Evolutionary conservation across 1,139 yeast genomes (phyloP), one percentile per base, ranked within the genome.

Genomic region (Geotrichum cucujoidarum): DNA sequence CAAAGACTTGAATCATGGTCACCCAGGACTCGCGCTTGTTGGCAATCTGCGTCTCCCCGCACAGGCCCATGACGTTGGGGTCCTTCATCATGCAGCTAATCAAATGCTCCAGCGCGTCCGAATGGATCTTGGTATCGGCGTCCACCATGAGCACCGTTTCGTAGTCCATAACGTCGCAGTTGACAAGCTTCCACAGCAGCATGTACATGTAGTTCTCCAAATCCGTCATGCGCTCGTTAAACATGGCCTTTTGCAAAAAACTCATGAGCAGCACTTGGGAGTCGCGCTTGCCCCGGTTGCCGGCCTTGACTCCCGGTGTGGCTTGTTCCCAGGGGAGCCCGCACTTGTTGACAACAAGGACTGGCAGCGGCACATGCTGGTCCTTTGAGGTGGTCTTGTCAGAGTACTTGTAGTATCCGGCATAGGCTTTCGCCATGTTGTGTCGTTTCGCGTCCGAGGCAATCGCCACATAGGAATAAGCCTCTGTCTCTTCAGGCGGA

Each of bases 341-440:
- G 36, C 58, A 53, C 51, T 65, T 65, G 34, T 63, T 60, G 16
- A 65, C 57, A 24, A 63, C 64, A 24, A 65, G 57, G 57, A 63
- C 63, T 8, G 68, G 68, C 10, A 64, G 62, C 56, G 88, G 75
- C 64, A 84, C 94, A 61, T 84, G 94, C 51, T 47, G 40, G 1
- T 41, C 47, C 13, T 21, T 33, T 10, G 34, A 39, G 4, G 81
- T 80, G 55, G 81, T 87, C 3, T 70, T 68, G 50, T 43, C 61
- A 47, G 42, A 52, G 48, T 45, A 58, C 51, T 52, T 57, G 52
- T 65, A 65, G 38, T 59, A 55, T 7, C 69, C 69, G 10, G 64
- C 57, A 44, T 60, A 64, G 11, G 66, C 62, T 45, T 57, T 56
- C 13, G 65, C 68, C 55, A 55, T 53, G 43, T 65, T 65, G 46